Conservation (phyloP, 139 green algal species). For the Pleodorina starrii region DNA sequence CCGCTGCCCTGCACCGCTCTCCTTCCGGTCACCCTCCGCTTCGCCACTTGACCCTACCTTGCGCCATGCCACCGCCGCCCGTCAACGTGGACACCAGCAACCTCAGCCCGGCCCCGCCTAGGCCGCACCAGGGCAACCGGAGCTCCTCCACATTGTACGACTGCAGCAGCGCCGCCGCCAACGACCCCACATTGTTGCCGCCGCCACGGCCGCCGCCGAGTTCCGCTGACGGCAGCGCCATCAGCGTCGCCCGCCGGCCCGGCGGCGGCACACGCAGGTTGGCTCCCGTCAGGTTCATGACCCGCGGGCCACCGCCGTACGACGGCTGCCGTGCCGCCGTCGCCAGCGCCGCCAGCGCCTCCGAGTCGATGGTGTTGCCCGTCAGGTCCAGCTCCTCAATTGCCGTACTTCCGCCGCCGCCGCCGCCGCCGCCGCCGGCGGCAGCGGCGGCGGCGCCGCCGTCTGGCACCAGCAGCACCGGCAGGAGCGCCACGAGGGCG, state of each 20-base stretch:
- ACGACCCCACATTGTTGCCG: background rate
- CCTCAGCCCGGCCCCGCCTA: slow-evolving; percentile 12
- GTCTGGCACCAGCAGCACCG: background rate
- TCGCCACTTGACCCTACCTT: too few relatives aligned
- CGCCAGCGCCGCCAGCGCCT: slow-evolving; percentile 34
- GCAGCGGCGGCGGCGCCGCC: background rate
- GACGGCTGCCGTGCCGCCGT: background rate
- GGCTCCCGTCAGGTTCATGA: slow-evolving; percentile 11
- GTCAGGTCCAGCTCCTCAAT: slow-evolving; percentile 37
- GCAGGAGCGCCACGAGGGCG: background rate
- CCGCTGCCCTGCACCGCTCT: too few relatives aligned
- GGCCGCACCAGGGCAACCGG: slow-evolving; percentile 22
- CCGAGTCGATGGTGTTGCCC: background rate
- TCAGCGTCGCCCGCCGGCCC: background rate
- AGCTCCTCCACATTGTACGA: slow-evolving; percentile 10
- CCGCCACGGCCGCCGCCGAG: background rate
- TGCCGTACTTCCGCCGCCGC: background rate
- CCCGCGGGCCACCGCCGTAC: slow-evolving; percentile 24
- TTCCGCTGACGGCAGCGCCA: background rate
- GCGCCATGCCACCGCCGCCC: background rate
- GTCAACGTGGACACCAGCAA: background rate
- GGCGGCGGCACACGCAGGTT: slow-evolving; percentile 17
- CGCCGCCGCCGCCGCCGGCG: background rate
- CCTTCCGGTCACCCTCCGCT: too few relatives aligned
- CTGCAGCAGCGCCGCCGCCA: background rate